Percentiles rank a stretch among this genome's conserved stretches.
Evolutionary conservation across 1,284 basidiomycete species (phyloP).

Genomic region (Moesziomyces globuligerus): DNA sequence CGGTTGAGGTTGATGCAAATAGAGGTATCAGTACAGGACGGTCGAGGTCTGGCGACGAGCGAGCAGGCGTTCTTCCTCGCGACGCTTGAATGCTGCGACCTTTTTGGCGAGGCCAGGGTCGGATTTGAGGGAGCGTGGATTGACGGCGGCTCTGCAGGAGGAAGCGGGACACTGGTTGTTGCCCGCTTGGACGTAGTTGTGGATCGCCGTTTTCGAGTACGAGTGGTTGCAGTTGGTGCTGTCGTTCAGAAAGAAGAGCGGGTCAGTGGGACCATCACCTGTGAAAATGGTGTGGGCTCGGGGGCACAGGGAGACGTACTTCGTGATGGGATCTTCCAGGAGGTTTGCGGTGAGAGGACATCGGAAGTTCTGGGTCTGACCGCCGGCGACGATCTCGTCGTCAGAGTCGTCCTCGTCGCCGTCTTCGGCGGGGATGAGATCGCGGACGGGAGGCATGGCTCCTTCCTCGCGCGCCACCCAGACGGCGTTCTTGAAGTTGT

Average conservation of each 20-base stretch:
- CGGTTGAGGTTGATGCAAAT: background rate
- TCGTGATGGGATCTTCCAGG: slow-evolving; percentile 54
- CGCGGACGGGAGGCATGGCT: slow-evolving; percentile 55
- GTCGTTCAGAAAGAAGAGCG: background rate
- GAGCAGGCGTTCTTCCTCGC: slow-evolving; percentile 36
- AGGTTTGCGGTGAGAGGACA: slow-evolving; percentile 56
- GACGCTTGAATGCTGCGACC: slow-evolving; percentile 41
- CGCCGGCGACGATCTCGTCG: slow-evolving; percentile 56
- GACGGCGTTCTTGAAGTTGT: slow-evolving; percentile 48
- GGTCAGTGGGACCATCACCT: background rate
- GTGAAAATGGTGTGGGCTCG: background rate
- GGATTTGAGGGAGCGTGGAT: slow-evolving; percentile 15
- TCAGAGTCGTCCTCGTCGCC: slow-evolving; percentile 41
- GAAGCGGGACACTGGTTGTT: slow-evolving; percentile 43
- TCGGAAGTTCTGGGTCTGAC: slow-evolving; percentile 46
- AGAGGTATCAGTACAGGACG: slow-evolving; percentile 19
- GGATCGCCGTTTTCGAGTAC: slow-evolving; percentile 34
- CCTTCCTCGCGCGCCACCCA: slow-evolving; percentile 53
- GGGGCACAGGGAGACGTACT: slow-evolving; percentile 11
- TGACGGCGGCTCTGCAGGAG: slow-evolving; percentile 20
- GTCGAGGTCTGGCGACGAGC: slow-evolving; percentile 32
- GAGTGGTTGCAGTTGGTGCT: slow-evolving; percentile 35
- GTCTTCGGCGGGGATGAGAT: slow-evolving; percentile 47
- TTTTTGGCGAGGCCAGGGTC: slow-evolving; percentile 30
- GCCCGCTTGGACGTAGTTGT: slow-evolving; percentile 25